Base-by-base conservation (phyloP, 192 early-diverging fungal genomes). In the Coemansia sp. region DNA sequence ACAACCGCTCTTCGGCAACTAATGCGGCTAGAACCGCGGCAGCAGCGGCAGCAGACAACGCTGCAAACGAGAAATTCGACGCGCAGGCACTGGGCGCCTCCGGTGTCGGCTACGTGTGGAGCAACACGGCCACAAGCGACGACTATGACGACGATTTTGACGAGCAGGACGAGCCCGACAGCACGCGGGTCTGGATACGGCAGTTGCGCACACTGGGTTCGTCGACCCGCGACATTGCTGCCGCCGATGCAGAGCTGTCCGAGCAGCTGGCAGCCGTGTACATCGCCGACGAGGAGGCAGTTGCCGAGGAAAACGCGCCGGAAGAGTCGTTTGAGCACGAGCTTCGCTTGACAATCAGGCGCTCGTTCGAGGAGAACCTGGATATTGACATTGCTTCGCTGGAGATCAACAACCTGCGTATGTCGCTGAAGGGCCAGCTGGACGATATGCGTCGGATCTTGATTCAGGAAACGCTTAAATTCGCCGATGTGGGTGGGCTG, bases 321-420 rank as follows among this genome's bases (percentile, higher is more conserved):
- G 67, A 82, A 2, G 92, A 92, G 48, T 87, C 89, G 38, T 88
- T 91, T 80, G 86, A 89, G 56, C 80, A 84, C 25, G 94, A 77
- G 70, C 65, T 82, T 12, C 90, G 83, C 5, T 85, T 92, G 29
- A 95, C 93, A 0, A 77, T 96, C 51, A 88, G 92, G 33, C 85
- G 94, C 12, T 92, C 94, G 7, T 87, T 96, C 63, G 83, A 77
- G 20, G 93, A 95, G 56, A 77, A 85, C 49, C 92, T 94, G 70
- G 67, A 77, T 6, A 82, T 91, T 14, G 90, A 92, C 25, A 88
- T 87, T 61, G 86, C 94, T 10, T 84, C 84, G 7, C 75, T 96
- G 11, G 96, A 99, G 82, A 80, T 97, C 16, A 95, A 92, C 59
- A 90, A 90, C 5, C 78, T 95, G 54, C 91, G 94, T 48, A 89